Conservation (phyloP, 306 rosid species). For the Alnus rubra region DNA sequence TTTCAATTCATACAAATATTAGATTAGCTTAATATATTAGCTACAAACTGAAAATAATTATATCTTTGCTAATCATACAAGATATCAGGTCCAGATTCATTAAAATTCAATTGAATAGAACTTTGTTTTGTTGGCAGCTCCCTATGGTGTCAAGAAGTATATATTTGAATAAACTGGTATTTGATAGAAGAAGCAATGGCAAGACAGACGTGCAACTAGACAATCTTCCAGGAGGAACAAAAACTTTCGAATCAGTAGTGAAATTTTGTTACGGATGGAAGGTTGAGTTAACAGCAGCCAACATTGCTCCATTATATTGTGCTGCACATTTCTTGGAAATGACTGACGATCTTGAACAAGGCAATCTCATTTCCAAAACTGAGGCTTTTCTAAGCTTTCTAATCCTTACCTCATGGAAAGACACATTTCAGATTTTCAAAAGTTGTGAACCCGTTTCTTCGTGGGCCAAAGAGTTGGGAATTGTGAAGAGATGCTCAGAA, state of each 20-base stretch:
- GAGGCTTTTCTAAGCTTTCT: constrained; percentile 65
- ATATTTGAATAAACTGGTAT: constrained; percentile 67
- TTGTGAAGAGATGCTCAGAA: constrained; percentile 60
- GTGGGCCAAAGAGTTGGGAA: constrained; percentile 59
- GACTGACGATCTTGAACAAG: constrained; percentile 67
- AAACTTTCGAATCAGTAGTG: constrained; percentile 54
- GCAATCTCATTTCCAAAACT: constrained; percentile 66
- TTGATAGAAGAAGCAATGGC: constrained; percentile 42
- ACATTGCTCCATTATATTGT: constrained; percentile 56
- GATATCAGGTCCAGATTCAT: constrained; percentile 7
- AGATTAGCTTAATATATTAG: background rate
- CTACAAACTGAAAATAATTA: background rate
- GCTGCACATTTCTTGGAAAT: constrained; percentile 80
- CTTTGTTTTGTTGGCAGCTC: constrained; percentile 41
- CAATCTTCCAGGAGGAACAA: constrained; percentile 71
- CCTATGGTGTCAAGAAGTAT: constrained; percentile 79
- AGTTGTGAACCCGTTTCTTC: constrained; percentile 61
- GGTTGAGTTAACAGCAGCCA: constrained; percentile 57
- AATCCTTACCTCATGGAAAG: constrained; percentile 74
- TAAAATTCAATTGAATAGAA: background rate
- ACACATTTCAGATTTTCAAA: constrained; percentile 63
- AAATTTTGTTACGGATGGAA: constrained; percentile 87
- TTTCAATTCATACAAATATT: background rate
- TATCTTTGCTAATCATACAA: background rate
- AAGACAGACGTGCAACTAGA: constrained; percentile 46